Conservation (phyloP, 202 grass and related monocot genomes). For the Zoysia matrella region DNA sequence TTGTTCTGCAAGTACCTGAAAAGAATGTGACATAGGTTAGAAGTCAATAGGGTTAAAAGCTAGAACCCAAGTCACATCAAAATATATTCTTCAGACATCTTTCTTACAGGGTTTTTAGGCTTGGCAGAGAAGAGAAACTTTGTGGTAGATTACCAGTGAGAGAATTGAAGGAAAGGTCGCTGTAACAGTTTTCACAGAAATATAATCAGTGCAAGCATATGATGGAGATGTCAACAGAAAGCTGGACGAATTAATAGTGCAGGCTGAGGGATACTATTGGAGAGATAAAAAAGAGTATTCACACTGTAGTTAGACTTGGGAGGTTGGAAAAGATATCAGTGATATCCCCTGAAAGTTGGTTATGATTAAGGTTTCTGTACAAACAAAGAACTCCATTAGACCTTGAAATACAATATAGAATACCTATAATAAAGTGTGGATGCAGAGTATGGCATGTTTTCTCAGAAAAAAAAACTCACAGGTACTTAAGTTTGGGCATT, state of each 20-base stretch:
- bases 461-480: slow-evolving; percentile 51
- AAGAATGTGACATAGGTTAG: no score
- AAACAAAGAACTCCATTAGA: slow-evolving; percentile 39
- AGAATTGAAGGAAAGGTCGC: no score
- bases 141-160: no score
- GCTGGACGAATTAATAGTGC: no score
- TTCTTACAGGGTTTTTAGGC: slow-evolving; percentile 77
- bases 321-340: slow-evolving; percentile 32
- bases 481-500: slow-evolving; percentile 68
- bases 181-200: no score
- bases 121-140: slow-evolving; percentile 37
- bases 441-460: slow-evolving; percentile 4
- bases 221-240: no score
- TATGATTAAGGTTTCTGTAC: background rate
- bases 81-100: slow-evolving; percentile 1
- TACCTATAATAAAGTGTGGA: background rate
- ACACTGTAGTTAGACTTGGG: slow-evolving; percentile 78
- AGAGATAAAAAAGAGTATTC: slow-evolving; percentile 37
- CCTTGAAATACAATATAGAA: slow-evolving; percentile 28
- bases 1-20: no score
- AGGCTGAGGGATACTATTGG: slow-evolving; percentile 4
- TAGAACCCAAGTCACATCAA: background rate
- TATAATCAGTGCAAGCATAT: no score
- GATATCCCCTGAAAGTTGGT: no score
- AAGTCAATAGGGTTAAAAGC: background rate